Evolutionary conservation across 1,139 yeast genomes (phyloP).

Genomic region (Protomyces inundatus): DNA sequence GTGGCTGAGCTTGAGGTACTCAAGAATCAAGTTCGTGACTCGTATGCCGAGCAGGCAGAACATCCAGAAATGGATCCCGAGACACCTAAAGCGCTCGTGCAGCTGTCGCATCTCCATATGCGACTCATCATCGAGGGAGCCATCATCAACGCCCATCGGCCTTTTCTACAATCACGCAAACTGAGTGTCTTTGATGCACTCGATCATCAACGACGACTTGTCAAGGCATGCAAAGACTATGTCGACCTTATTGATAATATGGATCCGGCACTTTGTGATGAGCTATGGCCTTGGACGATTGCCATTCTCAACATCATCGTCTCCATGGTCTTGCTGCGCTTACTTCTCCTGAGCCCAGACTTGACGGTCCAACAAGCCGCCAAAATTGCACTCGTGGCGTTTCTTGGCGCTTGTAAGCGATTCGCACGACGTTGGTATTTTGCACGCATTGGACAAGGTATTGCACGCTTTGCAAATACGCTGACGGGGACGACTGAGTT

Average conservation of each 20-base stretch:
- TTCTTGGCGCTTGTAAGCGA: not conserved
- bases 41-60: not conserved
- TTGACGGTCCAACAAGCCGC: not conserved
- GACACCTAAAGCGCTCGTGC: not conserved
- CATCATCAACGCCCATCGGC: slow-evolving; percentile 7
- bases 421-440: not conserved
- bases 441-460: not conserved
- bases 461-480: not conserved
- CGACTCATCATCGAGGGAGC: slow-evolving; percentile 4
- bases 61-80: not conserved
- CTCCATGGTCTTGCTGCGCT: not conserved
- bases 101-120: not conserved
- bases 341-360: not conserved
- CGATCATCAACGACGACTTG: slow-evolving; percentile 1
- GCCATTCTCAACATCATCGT: not conserved
- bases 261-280: not conserved
- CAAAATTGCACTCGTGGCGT: not conserved
- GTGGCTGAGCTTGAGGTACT: not conserved
- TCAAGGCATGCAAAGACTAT: not conserved
- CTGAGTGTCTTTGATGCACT: slow-evolving; percentile 10
- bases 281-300: not conserved
- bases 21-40: not conserved
- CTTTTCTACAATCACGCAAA: not conserved
- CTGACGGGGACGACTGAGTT: not conserved
- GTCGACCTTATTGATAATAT: not conserved